phyloP scores from a whole-genome alignment of 2,329 filamentous ascomycete species.

The Aspergillus tubingensis region DNA sequence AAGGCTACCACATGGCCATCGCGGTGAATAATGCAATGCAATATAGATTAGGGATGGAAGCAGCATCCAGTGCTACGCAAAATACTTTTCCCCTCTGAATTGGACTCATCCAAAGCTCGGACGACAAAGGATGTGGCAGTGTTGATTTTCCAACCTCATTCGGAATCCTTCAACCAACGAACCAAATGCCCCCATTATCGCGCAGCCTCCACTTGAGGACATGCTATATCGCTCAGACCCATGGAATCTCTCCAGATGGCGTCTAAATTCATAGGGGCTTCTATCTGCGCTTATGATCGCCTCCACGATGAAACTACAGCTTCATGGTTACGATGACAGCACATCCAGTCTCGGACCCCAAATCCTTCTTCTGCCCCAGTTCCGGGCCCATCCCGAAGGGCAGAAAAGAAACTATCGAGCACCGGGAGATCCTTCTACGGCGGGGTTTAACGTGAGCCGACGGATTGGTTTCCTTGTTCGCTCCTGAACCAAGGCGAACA shows the following conservation, averaged over 20 bases:
- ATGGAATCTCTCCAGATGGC: background rate
- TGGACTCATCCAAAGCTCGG: constrained; percentile 4
- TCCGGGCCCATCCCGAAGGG: background rate
- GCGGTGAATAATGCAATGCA: background rate
- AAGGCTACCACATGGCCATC: background rate
- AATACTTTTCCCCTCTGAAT: background rate
- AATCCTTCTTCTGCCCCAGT: constrained; percentile 4
- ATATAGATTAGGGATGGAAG: no score
- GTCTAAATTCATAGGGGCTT: background rate
- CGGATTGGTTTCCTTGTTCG: background rate
- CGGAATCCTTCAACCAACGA: constrained; percentile 5
- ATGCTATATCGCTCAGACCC: background rate
- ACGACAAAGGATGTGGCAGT: constrained; percentile 10
- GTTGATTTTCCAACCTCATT: constrained; percentile 1
- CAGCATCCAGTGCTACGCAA: no score
- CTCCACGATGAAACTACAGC: background rate
- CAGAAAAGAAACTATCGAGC: background rate
- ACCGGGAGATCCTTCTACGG: background rate
- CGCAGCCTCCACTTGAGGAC: background rate
- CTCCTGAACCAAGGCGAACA: constrained; percentile 3
- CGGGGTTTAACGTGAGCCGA: constrained; percentile 2
- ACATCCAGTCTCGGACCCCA: background rate
- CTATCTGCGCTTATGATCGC: background rate
- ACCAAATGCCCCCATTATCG: background rate
- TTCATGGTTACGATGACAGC: background rate